Evolutionary conservation across 768 basidiomycete species (phyloP).

Genomic region (Russula ochroleuca): DNA sequence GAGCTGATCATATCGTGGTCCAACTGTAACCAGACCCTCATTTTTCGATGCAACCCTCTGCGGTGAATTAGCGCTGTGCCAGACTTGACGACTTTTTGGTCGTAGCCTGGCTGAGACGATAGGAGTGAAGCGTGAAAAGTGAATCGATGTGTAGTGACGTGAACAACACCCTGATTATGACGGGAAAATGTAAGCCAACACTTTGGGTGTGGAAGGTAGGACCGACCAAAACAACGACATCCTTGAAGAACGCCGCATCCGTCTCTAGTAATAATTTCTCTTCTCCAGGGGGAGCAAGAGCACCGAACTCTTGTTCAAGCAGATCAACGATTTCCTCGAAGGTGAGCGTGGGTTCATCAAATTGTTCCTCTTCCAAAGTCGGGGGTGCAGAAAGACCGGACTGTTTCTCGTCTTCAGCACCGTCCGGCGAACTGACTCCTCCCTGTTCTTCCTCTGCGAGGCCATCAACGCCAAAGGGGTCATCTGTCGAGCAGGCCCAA

Average conservation of each 20-base stretch:
- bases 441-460: neutral
- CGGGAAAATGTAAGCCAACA: slow-evolving; percentile 7
- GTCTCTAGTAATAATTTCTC: slow-evolving; percentile 51
- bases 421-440: slow-evolving; percentile 29
- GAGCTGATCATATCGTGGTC: slow-evolving; percentile 56
- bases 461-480: slow-evolving; percentile 14
- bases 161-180: slow-evolving; percentile 47
- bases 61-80: slow-evolving; percentile 49
- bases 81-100: slow-evolving; percentile 42
- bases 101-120: slow-evolving; percentile 38
- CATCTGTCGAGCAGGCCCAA: slow-evolving; percentile 31
- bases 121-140: slow-evolving; percentile 62
- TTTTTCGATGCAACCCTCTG: slow-evolving; percentile 43
- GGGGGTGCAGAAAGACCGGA: neutral
- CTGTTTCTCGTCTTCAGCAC: slow-evolving; percentile 25
- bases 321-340: slow-evolving; percentile 47
- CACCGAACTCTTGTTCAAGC: slow-evolving; percentile 55
- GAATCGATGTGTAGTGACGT: slow-evolving; percentile 61
- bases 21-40: slow-evolving; percentile 59
- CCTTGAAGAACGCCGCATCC: slow-evolving; percentile 48
- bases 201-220: slow-evolving; percentile 10
- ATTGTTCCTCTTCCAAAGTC: slow-evolving; percentile 23
- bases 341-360: slow-evolving; percentile 38
- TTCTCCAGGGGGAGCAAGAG: slow-evolving; percentile 42
- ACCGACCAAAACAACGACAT: slow-evolving; percentile 48